Conservation (phyloP, 2,329 filamentous ascomycete genomes). For the Arthrobotrys iridis region DNA sequence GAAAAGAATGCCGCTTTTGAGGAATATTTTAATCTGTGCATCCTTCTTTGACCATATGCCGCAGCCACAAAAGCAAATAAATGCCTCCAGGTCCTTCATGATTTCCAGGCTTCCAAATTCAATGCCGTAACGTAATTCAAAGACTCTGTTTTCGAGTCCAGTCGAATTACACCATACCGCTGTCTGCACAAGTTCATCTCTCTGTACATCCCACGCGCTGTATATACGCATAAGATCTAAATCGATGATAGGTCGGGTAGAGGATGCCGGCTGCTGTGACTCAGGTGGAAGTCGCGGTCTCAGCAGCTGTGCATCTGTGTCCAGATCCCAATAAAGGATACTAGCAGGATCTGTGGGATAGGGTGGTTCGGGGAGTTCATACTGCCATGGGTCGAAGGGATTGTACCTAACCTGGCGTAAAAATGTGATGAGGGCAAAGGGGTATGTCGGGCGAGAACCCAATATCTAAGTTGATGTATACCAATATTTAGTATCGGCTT, state of each 20-base stretch:
- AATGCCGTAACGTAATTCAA: constrained; percentile 34
- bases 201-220: constrained; percentile 43
- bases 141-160: constrained; percentile 29
- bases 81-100: constrained; percentile 12
- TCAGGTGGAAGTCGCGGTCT: constrained; percentile 3
- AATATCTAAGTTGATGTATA: constrained; percentile 14
- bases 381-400: constrained; percentile 32
- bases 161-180: constrained; percentile 29
- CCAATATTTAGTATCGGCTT: not conserved
- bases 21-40: constrained; percentile 30
- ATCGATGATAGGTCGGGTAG: not conserved
- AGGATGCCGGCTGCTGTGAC: not conserved
- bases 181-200: constrained; percentile 33
- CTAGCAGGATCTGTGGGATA: constrained; percentile 25
- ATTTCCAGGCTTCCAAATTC: constrained; percentile 15
- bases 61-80: constrained; percentile 40
- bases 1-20: constrained; percentile 38
- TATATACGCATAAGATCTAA: constrained; percentile 34
- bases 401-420: constrained; percentile 32
- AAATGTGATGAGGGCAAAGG: constrained; percentile 32
- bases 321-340: constrained; percentile 44
- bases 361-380: constrained; percentile 25
- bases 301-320: constrained; percentile 18
- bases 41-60: constrained; percentile 23
- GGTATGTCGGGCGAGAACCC: constrained; percentile 36